Percentiles rank a stretch among this genome's conserved stretches.
These are phyloP conservation scores for Solanum phureja DNA, from an alignment of 257 asterid species.

Conservation along the genomic window DNA sequence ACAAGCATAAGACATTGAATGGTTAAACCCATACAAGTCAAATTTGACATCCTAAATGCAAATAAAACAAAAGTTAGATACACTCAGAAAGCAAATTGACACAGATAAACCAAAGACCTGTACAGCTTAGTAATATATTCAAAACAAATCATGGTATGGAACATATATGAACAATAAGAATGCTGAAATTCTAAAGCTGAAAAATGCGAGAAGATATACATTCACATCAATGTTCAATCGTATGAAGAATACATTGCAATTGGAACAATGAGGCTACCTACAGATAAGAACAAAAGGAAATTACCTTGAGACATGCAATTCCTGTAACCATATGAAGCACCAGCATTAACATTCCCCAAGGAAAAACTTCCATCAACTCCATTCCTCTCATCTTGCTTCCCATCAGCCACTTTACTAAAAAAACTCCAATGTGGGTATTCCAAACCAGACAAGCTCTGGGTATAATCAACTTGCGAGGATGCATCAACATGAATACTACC, in stretches of 20 bases:
- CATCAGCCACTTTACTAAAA: slow-evolving; percentile 35
- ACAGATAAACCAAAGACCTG: background rate
- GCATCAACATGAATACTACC: slow-evolving; percentile 14
- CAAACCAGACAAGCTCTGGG: slow-evolving; percentile 41
- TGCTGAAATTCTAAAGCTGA: background rate
- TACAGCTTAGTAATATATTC: background rate
- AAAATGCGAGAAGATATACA: background rate
- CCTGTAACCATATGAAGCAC: slow-evolving; percentile 22
- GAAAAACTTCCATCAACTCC: slow-evolving; percentile 26
- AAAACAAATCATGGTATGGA: background rate
- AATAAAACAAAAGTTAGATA: background rate
- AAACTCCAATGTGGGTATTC: slow-evolving; percentile 45
- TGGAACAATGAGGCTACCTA: background rate
- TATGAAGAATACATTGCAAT: background rate
- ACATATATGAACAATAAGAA: background rate
- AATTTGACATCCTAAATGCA: background rate
- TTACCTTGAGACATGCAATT: slow-evolving; percentile 46
- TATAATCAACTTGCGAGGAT: slow-evolving; percentile 47
- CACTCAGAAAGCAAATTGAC: background rate
- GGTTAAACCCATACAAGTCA: background rate
- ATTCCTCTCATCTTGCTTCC: slow-evolving; percentile 29
- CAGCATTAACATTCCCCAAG: slow-evolving; percentile 20
- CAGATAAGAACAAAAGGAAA: background rate
- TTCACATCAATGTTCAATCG: background rate
- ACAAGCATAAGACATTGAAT: background rate